Evolutionary conservation across 768 basidiomycete genomes (phyloP), one percentile per base, ranked within the genome.

Genomic region (Boletus barrowsii): DNA sequence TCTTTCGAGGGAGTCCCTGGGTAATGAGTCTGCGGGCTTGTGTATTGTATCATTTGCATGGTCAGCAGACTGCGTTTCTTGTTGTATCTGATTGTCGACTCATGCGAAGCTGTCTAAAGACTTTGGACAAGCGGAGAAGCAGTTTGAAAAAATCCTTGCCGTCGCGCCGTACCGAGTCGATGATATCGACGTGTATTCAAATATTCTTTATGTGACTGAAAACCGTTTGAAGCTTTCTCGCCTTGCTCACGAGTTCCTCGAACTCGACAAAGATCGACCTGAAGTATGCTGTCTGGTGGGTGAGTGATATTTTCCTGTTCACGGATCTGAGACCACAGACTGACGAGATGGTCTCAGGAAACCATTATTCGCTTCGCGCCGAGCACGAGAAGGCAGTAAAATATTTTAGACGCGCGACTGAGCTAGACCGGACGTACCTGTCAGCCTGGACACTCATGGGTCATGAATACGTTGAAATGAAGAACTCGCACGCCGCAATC

Each of bases 371-470:
- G 8, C 78, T 96, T 14, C 84, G 93, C 26, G 83, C 85, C 13
- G 96, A 98, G 64, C 94, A 98, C 70, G 93, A 93, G 68, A 95
- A 96, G 73, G 94, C 97, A 1, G 87, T 98, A 60, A 88, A 88
- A 63, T 98, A 98, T 72, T 98, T 98, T 73, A 81, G 88, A 58
- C 82, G 95, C 55, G 93, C 96, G 9, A 90, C 94, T n/a, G 88
- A 95, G 65, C 82, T 99, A 44, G 95, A 99, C 70, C 83, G 90
- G 51, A 94, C 90, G 2, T 98, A 94, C 72, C 79, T 98, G 42
- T 90, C 94, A 8, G 97, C 97, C 6, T 99, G 97, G 97, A 98
- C 96, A 5, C 74, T 99, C 58, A 94, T 99, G 93, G 97, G 97
- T 1, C 97, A 99, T 65, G 97, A 98, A 72, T 98, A 90, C 63